Evolutionary conservation across 257 asterid genomes (phyloP).

Genomic region (Solanum microdontum): DNA sequence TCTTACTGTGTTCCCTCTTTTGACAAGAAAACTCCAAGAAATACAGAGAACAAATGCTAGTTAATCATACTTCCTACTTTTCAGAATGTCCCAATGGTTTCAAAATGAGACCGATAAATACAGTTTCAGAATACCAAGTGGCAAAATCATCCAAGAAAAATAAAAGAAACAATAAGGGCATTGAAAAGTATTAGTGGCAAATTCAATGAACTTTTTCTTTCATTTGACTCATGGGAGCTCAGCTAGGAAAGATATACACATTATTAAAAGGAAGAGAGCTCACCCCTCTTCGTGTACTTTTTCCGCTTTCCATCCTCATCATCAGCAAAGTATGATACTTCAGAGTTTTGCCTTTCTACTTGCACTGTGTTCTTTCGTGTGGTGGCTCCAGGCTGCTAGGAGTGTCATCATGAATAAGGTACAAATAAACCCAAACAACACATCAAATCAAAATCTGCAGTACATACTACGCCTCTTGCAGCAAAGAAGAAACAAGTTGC

Average conservation of each 20-base stretch:
- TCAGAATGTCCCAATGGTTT: not conserved
- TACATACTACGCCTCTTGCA: not conserved
- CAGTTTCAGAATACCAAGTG: not conserved
- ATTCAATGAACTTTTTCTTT: not conserved
- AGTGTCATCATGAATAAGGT: not conserved
- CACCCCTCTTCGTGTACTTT: conserved; percentile 86
- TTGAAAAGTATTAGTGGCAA: not conserved
- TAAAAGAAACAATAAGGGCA: not conserved
- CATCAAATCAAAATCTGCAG: not conserved
- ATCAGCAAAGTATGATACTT: conserved; percentile 65
- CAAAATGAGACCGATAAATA: not conserved
- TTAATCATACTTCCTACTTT: not conserved
- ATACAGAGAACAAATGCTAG: not conserved
- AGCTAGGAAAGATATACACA: not conserved
- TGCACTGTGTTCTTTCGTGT: conserved; percentile 62
- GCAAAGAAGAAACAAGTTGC: conserved; percentile 1
- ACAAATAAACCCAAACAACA: not conserved
- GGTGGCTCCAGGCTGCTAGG: conserved; percentile 67
- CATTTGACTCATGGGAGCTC: not conserved
- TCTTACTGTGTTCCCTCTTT: not conserved
- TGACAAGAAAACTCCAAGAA: not conserved
- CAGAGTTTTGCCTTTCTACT: conserved; percentile 73
- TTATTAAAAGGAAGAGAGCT: not conserved
- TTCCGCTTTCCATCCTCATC: conserved; percentile 78
- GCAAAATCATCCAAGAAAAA: conserved; percentile 1